Conservation (phyloP, 2,329 filamentous ascomycete genomes). For the Tolypocladium tropicale region DNA sequence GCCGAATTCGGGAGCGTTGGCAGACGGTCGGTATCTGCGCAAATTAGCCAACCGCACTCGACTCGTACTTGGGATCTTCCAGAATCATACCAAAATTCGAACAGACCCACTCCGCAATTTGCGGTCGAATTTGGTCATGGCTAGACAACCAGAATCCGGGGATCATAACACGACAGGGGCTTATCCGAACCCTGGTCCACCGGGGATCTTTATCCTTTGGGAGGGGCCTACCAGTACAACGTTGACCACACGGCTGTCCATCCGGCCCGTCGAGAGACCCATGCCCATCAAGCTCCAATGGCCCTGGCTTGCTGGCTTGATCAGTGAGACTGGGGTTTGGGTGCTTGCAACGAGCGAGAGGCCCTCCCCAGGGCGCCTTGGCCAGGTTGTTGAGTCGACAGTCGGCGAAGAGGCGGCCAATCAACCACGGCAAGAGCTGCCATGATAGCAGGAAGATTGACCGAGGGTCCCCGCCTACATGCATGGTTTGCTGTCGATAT, state of each 20-base stretch:
- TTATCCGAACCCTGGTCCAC: constrained; percentile 14
- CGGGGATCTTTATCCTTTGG: constrained; percentile 13
- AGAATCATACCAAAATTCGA: constrained; percentile 17
- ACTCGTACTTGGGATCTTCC: constrained; percentile 14
- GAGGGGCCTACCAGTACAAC: constrained; percentile 11
- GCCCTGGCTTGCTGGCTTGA: neutral
- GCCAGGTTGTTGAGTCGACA: neutral
- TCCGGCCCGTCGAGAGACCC: constrained; percentile 23
- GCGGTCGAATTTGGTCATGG: constrained; percentile 5
- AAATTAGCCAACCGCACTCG: neutral
- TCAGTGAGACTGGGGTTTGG: neutral
- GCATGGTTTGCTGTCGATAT: neutral
- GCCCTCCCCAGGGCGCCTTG: neutral
- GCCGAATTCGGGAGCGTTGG: neutral
- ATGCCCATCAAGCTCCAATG: constrained; percentile 1
- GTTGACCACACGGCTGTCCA: constrained; percentile 23
- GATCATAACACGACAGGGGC: constrained; percentile 18
- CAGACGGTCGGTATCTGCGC: neutral
- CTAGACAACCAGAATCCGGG: constrained; percentile 24
- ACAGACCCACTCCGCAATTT: constrained; percentile 6
- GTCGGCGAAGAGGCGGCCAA: neutral
- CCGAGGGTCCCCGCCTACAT: neutral
- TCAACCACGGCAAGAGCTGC: neutral
- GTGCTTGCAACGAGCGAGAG: neutral
- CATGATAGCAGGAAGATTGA: neutral